These are phyloP conservation scores for Sistotremastrum suecicum DNA, from an alignment of 768 basidiomycete genomes.

Conservation along the genomic window DNA sequence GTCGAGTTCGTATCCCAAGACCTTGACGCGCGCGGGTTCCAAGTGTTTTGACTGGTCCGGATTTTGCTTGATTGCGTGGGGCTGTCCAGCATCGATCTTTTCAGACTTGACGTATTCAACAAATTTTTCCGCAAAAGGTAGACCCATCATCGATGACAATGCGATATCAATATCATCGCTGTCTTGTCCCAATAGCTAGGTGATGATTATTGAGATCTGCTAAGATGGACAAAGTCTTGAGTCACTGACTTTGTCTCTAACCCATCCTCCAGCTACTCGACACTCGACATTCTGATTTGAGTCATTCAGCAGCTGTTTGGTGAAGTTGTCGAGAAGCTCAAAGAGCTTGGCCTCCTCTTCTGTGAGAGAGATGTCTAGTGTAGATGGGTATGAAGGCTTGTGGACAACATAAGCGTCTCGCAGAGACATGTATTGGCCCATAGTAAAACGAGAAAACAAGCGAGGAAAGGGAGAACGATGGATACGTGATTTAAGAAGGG, in stretches of 20 bases:
- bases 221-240: background rate
- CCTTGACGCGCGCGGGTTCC: slow-evolving; percentile 78
- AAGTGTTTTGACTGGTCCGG: slow-evolving; percentile 97
- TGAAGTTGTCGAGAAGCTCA: slow-evolving; percentile 68
- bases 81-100: slow-evolving; percentile 38
- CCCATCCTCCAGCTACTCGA: slow-evolving; percentile 96
- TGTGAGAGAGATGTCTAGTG: slow-evolving; percentile 38
- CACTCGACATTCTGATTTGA: slow-evolving; percentile 50
- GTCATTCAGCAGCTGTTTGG: slow-evolving; percentile 35
- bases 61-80: slow-evolving; percentile 76
- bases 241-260: slow-evolving; percentile 82
- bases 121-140: slow-evolving; percentile 74
- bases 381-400: background rate
- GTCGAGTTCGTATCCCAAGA: slow-evolving; percentile 77
- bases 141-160: slow-evolving; percentile 77
- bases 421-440: too few relatives aligned
- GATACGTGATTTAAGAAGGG: too few relatives aligned
- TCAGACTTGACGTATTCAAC: slow-evolving; percentile 40
- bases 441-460: too few relatives aligned
- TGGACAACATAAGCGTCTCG: too few relatives aligned
- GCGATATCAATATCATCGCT: slow-evolving; percentile 94
- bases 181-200: slow-evolving; percentile 61
- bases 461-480: too few relatives aligned
- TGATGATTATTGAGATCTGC: slow-evolving; percentile 2
- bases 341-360: slow-evolving; percentile 59